phyloP scores from a whole-genome alignment of 2,329 filamentous ascomycete species.

The Botrytis elliptica region DNA sequence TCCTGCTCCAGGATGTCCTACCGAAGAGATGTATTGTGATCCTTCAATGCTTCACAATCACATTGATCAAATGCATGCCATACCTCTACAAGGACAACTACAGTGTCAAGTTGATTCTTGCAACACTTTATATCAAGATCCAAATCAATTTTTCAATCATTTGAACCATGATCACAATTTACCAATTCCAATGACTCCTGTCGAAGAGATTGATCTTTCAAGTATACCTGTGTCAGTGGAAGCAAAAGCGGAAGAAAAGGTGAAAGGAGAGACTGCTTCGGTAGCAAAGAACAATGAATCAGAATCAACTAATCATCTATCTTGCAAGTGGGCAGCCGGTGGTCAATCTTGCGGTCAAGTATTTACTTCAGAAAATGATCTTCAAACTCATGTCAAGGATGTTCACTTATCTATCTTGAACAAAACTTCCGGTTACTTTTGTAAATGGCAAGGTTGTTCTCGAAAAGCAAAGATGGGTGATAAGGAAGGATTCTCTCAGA shows the following conservation, averaged over 20 bases:
- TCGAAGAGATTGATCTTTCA: conserved; percentile 28
- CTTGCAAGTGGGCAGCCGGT: conserved; percentile 34
- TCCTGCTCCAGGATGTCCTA: conserved; percentile 33
- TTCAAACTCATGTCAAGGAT: conserved; percentile 56
- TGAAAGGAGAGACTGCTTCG: conserved; percentile 3
- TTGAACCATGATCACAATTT: conserved; percentile 32
- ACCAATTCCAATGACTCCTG: conserved; percentile 23
- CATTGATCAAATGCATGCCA: conserved; percentile 35
- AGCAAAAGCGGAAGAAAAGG: not conserved
- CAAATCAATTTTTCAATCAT: conserved; percentile 32
- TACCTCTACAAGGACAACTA: conserved; percentile 31
- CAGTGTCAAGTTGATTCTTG: conserved; percentile 34
- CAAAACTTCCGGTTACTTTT: conserved; percentile 51
- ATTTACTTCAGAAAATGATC: conserved; percentile 42
- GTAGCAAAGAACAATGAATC: not conserved
- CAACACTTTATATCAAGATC: conserved; percentile 31
- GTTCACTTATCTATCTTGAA: conserved; percentile 49
- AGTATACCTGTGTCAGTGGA: not conserved
- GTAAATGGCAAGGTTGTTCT: conserved; percentile 56
- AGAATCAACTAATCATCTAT: conserved; percentile 23
- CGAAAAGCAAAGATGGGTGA: conserved; percentile 40
- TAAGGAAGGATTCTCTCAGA: conserved; percentile 54
- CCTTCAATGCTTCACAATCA: conserved; percentile 36
- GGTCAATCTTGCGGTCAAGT: conserved; percentile 26
- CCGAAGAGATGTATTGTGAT: conserved; percentile 29